A percentile compares a stretch with the other conserved stretches of the same genome.
These are phyloP conservation scores for Quercus ilex DNA, from an alignment of 306 rosid genomes.

Conservation along the genomic window DNA sequence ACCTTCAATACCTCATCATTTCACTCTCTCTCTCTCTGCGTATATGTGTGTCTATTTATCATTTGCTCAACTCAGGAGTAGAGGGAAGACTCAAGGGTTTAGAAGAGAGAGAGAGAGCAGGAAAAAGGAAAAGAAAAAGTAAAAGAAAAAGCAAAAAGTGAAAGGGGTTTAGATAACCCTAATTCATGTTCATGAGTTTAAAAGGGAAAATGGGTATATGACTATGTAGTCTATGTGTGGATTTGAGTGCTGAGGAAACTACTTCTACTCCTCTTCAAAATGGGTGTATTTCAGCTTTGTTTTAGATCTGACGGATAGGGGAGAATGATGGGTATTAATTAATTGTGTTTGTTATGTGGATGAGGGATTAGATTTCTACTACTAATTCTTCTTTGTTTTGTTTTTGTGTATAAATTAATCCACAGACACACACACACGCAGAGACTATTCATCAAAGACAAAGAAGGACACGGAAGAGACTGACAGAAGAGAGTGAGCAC, in stretches of 20 bases:
- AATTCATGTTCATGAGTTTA: neutral
- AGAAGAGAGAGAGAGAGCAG: neutral
- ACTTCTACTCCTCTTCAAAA: conserved; percentile 5
- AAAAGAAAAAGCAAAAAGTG: neutral
- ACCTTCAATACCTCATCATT: neutral
- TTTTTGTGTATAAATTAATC: neutral
- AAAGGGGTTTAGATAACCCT: conserved; percentile 6
- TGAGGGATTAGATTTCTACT: too few species aligned
- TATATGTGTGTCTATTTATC: too few species aligned
- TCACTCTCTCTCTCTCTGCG: neutral
- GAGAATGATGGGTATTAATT: neutral
- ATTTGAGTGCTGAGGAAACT: neutral
- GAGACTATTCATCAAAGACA: neutral
- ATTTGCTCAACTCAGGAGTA: too few species aligned
- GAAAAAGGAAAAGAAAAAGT: neutral
- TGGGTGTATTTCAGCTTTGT: neutral
- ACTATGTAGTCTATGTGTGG: neutral
- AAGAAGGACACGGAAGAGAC: conserved; percentile 23
- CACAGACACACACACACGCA: neutral
- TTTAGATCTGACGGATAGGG: conserved; percentile 14
- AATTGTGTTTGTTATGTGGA: too few species aligned
- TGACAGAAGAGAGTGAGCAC: conserved; percentile 99
- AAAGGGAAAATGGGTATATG: neutral
- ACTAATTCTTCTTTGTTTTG: neutral
- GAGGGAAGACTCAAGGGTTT: too few species aligned